Conservation (phyloP, 1,284 basidiomycete genomes). For the Stereum hirsutum region DNA sequence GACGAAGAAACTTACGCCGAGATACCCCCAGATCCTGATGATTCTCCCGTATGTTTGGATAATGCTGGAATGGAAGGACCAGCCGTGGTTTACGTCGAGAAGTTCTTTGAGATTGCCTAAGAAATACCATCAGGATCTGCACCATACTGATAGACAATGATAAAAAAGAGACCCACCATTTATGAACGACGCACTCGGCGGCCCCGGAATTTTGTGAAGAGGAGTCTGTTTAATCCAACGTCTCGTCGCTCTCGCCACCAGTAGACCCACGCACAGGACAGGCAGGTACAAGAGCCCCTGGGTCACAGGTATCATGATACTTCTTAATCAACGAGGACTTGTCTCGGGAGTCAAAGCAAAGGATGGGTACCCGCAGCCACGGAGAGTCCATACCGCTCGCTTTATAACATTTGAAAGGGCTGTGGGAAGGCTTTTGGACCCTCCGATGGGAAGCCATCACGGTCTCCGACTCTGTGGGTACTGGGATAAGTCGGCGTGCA, state of each 20-base stretch:
- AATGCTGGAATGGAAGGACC: conserved; percentile 1
- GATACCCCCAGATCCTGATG: background rate
- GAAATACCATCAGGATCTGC: background rate
- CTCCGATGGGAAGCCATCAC: too few species aligned
- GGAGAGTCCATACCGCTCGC: too few species aligned
- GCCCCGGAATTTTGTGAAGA: background rate
- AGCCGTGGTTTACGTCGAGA: background rate
- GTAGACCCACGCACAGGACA: background rate
- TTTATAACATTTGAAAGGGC: too few species aligned
- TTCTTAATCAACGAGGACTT: too few species aligned
- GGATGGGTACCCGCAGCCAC: too few species aligned
- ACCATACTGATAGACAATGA: background rate
- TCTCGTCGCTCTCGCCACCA: background rate
- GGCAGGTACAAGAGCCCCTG: too few species aligned
- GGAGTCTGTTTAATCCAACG: background rate
- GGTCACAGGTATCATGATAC: too few species aligned
- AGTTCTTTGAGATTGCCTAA: background rate
- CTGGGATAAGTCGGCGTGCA: too few species aligned
- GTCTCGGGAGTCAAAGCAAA: too few species aligned
- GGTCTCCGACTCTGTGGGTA: too few species aligned
- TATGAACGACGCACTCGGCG: background rate
- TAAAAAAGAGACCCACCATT: background rate
- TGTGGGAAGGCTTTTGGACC: too few species aligned
- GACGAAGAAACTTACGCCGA: background rate
- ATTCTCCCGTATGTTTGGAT: background rate